Evolutionary conservation across 169 alveolate species (phyloP).

Genomic region (Hepatocystis sp.): DNA sequence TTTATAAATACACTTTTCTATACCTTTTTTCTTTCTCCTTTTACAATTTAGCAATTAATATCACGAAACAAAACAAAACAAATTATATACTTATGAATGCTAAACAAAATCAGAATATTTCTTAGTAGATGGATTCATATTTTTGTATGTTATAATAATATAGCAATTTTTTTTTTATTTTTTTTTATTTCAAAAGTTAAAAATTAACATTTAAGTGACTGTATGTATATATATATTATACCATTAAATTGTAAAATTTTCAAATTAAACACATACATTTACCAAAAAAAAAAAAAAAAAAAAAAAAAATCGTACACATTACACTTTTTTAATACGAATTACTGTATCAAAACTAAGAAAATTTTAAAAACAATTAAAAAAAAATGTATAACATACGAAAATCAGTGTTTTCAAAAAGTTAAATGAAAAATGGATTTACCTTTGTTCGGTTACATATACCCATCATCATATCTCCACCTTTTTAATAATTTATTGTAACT

Average conservation of each 20-base stretch:
- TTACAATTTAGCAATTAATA: too few species aligned
- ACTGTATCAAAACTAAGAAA: constrained; percentile 37
- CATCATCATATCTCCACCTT: constrained; percentile 78
- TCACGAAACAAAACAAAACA: too few species aligned
- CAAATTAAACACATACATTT: constrained; percentile 11
- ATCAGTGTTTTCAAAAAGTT: constrained; percentile 24
- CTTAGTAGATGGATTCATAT: constrained; percentile 7
- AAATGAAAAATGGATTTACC: neutral
- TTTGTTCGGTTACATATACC: constrained; percentile 18
- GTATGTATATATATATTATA: constrained; percentile 37
- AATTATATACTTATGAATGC: neutral
- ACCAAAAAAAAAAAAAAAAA: constrained; percentile 17
- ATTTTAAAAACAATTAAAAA: constrained; percentile 28
- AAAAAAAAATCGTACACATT: constrained; percentile 11
- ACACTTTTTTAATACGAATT: constrained; percentile 13
- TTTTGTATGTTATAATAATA: constrained; percentile 24
- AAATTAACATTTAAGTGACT: constrained; percentile 37
- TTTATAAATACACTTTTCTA: too few species aligned
- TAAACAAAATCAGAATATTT: neutral
- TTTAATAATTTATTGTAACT: constrained; percentile 64
- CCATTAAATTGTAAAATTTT: constrained; percentile 40
- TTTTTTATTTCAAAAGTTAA: constrained; percentile 56
- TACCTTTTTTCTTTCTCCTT: too few species aligned
- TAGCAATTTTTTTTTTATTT: constrained; percentile 40
- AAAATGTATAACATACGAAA: constrained; percentile 5